Base-by-base conservation (phyloP, 495 filamentous ascomycete genomes). In the Podospora didyma region DNA sequence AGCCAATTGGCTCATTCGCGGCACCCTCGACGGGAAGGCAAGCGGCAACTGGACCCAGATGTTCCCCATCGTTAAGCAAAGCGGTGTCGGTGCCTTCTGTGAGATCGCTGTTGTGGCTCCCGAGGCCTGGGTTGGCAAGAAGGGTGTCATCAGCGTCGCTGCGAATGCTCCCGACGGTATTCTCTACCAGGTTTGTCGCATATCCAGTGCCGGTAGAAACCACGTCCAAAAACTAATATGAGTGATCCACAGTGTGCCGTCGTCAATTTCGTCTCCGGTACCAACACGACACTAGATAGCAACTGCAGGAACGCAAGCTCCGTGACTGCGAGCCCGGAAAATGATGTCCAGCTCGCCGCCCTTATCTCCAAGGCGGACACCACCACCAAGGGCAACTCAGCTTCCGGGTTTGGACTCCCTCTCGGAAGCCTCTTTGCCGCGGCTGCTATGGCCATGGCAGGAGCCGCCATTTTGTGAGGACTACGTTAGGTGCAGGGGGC, bases 251-350 rank as follows among this genome's bases (percentile, higher is more conserved):
- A 82, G 80, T 83, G 80, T 52, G 68, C 77, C 20, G 70, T 73
- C 23, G 75, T 81, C 58, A 73, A 75, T 59, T 81, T 82, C 56
- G 74, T 82, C 35, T 58, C 67, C 16, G 80, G 79, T 23, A 61
- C 58, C 34, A 61, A 46, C 48, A 42, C 58, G 0, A 21, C 57
- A 0, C 57, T 60, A 1, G 57, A 58, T 9, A 57, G 57, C 11
- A 2, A 50, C 9, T 83, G 80, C 67, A 70, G 46, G 37, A 83
- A 83, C 52, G 69, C 48, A n/a, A 73, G 69, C 20, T 53, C 62
- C 10, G 60, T 79, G 23, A 70, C 67, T 16, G 69, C 62, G 1
- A 28, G 48, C 17, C 78, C 73, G 57, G 61, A 56, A 23, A 49
- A 53, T 7, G 79, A 81, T 53, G 19, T 61, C 11, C 48, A 41